These are phyloP conservation scores for Dryas alaskensis DNA, from an alignment of 306 rosid genomes.

Conservation along the genomic window DNA sequence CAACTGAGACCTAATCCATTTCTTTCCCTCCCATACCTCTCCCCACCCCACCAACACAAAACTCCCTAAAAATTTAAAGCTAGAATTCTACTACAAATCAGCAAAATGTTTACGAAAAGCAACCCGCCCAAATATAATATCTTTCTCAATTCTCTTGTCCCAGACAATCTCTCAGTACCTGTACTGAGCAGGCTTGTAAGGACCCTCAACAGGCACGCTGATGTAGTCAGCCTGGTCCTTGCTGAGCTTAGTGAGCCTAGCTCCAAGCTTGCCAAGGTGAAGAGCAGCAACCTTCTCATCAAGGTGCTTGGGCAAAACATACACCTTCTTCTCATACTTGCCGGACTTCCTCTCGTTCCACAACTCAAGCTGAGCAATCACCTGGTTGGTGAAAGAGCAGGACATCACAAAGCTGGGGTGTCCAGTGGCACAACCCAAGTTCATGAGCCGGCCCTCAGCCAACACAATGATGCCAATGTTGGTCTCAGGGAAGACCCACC, in stretches of 20 bases:
- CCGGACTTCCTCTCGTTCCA: slow-evolving; percentile 82
- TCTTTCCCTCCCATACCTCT: slow-evolving; percentile 6
- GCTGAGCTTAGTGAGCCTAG: slow-evolving; percentile 75
- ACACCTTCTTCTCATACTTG: slow-evolving; percentile 87
- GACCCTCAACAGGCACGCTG: slow-evolving; percentile 86
- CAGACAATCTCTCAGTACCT: slow-evolving; percentile 54
- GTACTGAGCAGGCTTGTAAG: slow-evolving; percentile 88
- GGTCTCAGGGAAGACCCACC: slow-evolving; percentile 95
- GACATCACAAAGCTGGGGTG: slow-evolving; percentile 99
- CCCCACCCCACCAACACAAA: slow-evolving; percentile 26
- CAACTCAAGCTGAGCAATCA: slow-evolving; percentile 91
- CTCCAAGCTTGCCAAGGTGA: slow-evolving; percentile 93
- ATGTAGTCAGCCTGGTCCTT: slow-evolving; percentile 92
- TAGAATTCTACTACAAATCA: slow-evolving; percentile 18
- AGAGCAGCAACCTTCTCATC: slow-evolving; percentile 98
- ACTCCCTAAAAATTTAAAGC: slow-evolving; percentile 27
- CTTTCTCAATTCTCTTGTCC: background rate
- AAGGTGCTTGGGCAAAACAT: slow-evolving; percentile 87
- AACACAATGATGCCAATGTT: slow-evolving; percentile 61
- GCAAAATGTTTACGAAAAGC: background rate
- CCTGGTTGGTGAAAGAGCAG: slow-evolving; percentile 96
- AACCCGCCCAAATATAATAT: slow-evolving; percentile 2
- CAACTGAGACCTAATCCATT: slow-evolving; percentile 35
- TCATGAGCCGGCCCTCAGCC: slow-evolving; percentile 97
- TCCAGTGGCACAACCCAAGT: slow-evolving; percentile 98